phyloP scores from a whole-genome alignment of 495 filamentous ascomycete species.

The Clavariopsis aquatica region DNA sequence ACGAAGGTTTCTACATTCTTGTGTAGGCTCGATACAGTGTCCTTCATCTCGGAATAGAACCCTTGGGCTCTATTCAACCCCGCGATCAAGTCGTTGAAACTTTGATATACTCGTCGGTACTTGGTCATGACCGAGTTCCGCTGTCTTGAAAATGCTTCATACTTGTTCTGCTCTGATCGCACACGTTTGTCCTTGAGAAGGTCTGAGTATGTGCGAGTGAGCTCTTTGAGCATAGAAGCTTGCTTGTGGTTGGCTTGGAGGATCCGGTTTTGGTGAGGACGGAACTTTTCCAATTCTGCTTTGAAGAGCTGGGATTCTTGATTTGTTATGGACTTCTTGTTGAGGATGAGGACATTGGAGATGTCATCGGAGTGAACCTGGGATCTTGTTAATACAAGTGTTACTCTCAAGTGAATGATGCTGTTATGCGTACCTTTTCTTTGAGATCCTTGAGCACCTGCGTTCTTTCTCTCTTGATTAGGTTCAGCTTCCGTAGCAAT shows the following conservation, averaged over 20 bases:
- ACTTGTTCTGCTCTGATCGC: slow-evolving; percentile 88
- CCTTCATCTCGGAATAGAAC: slow-evolving; percentile 94
- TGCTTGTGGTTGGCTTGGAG: slow-evolving; percentile 94
- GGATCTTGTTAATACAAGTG: slow-evolving; percentile 13
- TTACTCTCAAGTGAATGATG: neutral
- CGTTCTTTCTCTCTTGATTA: slow-evolving; percentile 84
- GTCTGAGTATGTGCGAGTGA: slow-evolving; percentile 82
- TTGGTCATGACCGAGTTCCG: slow-evolving; percentile 76
- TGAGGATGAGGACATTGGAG: slow-evolving; percentile 92
- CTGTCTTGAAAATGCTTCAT: slow-evolving; percentile 83
- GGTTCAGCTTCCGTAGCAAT: slow-evolving; percentile 83
- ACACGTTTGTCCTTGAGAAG: slow-evolving; percentile 94
- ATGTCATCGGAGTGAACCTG: slow-evolving; percentile 96
- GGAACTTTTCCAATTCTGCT: slow-evolving; percentile 92
- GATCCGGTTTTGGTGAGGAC: slow-evolving; percentile 86
- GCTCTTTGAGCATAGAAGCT: slow-evolving; percentile 87
- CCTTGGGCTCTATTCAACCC: slow-evolving; percentile 82
- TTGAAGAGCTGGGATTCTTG: slow-evolving; percentile 91
- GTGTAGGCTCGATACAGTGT: slow-evolving; percentile 89
- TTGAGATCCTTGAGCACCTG: slow-evolving; percentile 96
- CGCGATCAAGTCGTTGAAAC: slow-evolving; percentile 85
- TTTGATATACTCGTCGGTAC: slow-evolving; percentile 90
- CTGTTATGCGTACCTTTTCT: slow-evolving; percentile 70
- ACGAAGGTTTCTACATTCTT: slow-evolving; percentile 98
- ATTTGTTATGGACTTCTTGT: slow-evolving; percentile 89